A percentile compares a stretch with the other conserved stretches of the same genome.
Conservation (phyloP, 768 basidiomycete species). For the Dictyophora rubrovolvata region DNA sequence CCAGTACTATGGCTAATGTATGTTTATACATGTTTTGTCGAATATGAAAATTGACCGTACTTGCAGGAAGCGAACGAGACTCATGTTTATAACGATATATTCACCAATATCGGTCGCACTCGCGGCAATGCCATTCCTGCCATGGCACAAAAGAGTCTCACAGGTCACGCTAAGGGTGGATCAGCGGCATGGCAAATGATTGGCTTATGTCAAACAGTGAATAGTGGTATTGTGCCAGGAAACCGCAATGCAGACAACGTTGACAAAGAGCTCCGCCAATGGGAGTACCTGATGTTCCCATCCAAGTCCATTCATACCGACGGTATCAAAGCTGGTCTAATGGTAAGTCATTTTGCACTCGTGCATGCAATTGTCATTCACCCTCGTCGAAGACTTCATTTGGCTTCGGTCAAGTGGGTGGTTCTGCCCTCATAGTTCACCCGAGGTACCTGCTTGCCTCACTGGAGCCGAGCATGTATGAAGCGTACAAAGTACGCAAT, state of each 20-base stretch:
- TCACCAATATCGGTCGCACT: slow-evolving; percentile 80
- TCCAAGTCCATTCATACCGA: slow-evolving; percentile 95
- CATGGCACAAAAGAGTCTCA: slow-evolving; percentile 94
- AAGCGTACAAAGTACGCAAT: slow-evolving; percentile 65
- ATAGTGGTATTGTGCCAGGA: slow-evolving; percentile 81
- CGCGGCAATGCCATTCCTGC: slow-evolving; percentile 95
- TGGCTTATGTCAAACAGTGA: slow-evolving; percentile 80
- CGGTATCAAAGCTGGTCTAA: slow-evolving; percentile 76
- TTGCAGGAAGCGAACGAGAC: slow-evolving; percentile 92
- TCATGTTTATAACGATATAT: slow-evolving; percentile 91
- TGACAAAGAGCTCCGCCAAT: slow-evolving; percentile 84
- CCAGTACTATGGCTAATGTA: slow-evolving; percentile 77
- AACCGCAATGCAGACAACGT: slow-evolving; percentile 97
- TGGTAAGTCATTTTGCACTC: slow-evolving; percentile 42
- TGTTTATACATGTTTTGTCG: slow-evolving; percentile 4
- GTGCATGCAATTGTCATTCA: neutral
- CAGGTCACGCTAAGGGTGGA: slow-evolving; percentile 97
- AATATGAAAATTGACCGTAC: slow-evolving; percentile 2
- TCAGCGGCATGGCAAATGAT: slow-evolving; percentile 98
- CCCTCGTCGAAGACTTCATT: slow-evolving; percentile 64
- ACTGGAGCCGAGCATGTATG: slow-evolving; percentile 67
- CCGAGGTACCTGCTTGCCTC: slow-evolving; percentile 86
- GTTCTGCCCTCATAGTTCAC: slow-evolving; percentile 78
- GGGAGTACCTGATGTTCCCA: slow-evolving; percentile 91
- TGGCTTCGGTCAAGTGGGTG: slow-evolving; percentile 98